phyloP scores from a whole-genome alignment of 257 asterid genomes.

The Cordia subcordata region DNA sequence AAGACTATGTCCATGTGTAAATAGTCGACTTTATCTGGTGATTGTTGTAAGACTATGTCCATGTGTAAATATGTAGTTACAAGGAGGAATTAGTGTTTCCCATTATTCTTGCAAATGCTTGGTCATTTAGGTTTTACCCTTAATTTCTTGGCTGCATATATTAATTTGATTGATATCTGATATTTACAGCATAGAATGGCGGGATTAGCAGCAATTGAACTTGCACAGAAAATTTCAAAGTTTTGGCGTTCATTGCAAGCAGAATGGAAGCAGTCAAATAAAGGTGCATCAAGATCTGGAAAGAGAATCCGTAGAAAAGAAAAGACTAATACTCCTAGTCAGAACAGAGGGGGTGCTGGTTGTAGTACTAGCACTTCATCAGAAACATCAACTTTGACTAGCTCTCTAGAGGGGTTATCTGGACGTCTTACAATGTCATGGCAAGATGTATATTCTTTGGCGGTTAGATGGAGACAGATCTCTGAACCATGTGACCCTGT shows the following conservation, averaged over 20 bases:
- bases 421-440: slow-evolving; percentile 78
- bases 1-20: too few relatives aligned
- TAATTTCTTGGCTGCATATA: slow-evolving; percentile 10
- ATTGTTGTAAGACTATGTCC: too few relatives aligned
- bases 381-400: slow-evolving; percentile 47
- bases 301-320: slow-evolving; percentile 74
- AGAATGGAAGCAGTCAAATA: slow-evolving; percentile 74
- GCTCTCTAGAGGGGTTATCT: slow-evolving; percentile 56
- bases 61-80: too few relatives aligned
- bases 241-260: slow-evolving; percentile 90
- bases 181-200: slow-evolving; percentile 93
- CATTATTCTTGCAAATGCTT: neutral
- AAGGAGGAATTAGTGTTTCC: too few relatives aligned
- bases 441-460: slow-evolving; percentile 73
- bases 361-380: slow-evolving; percentile 83
- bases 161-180: slow-evolving; percentile 20
- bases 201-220: slow-evolving; percentile 94
- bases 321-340: slow-evolving; percentile 56
- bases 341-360: slow-evolving; percentile 99
- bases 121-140: slow-evolving; percentile 2
- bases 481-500: slow-evolving; percentile 98
- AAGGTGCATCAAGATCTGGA: slow-evolving; percentile 65
- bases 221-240: slow-evolving; percentile 88
- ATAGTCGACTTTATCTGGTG: too few relatives aligned
- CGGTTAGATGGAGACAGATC: slow-evolving; percentile 98